phyloP scores from a whole-genome alignment of 805 yeast genomes.

The Komagataella kurtzmanii region DNA sequence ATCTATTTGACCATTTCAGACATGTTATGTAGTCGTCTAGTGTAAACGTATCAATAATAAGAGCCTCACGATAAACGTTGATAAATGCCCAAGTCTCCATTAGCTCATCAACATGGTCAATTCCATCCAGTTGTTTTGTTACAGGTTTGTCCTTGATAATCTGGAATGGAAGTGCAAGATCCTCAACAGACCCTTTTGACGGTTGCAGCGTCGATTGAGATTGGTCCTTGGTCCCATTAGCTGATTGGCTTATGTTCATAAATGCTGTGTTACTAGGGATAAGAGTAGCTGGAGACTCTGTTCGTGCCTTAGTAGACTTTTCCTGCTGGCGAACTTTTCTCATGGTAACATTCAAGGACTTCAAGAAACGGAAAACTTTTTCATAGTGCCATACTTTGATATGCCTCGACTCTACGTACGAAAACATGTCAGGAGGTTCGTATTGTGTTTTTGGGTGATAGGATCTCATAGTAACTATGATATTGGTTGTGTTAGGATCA shows the following conservation, averaged over 20 bases:
- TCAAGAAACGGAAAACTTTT: constrained; percentile 41
- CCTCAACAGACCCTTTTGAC: constrained; percentile 12
- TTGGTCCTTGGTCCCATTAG: neutral
- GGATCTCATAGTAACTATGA: constrained; percentile 32
- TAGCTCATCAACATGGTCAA: constrained; percentile 24
- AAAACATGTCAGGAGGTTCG: constrained; percentile 30
- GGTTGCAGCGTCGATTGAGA: neutral
- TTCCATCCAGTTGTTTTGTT: constrained; percentile 10
- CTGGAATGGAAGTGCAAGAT: constrained; percentile 16
- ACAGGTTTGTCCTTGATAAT: constrained; percentile 12
- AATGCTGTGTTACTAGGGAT: neutral
- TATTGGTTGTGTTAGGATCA: constrained; percentile 28
- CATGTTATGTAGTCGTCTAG: constrained; percentile 66
- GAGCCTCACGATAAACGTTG: constrained; percentile 52
- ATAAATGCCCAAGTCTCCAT: constrained; percentile 67
- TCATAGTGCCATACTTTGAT: constrained; percentile 50
- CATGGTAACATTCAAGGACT: constrained; percentile 30
- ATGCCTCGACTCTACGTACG: constrained; percentile 27
- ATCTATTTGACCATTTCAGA: constrained; percentile 31
- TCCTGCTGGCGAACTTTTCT: constrained; percentile 18
- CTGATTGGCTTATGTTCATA: neutral
- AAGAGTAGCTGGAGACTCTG: neutral
- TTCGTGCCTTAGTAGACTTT: constrained; percentile 3
- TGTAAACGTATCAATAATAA: constrained; percentile 58
- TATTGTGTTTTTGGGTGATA: constrained; percentile 23